Percentiles rank a stretch among this genome's conserved stretches.
These are phyloP conservation scores for Bipolaris oryzae DNA, from an alignment of 2,329 filamentous ascomycete species.

Conservation along the genomic window DNA sequence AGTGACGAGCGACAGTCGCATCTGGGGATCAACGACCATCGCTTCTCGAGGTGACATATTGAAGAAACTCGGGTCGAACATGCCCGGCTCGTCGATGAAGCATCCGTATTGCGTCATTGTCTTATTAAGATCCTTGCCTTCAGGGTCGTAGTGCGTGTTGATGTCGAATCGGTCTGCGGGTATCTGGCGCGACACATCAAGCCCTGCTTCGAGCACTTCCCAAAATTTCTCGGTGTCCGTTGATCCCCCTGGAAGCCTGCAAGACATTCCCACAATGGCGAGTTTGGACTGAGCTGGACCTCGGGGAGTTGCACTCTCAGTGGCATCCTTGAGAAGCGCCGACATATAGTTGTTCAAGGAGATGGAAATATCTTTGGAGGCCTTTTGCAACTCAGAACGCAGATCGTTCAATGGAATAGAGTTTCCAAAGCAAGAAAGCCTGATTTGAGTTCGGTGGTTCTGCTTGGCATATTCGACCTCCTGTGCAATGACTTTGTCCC, in stretches of 20 bases:
- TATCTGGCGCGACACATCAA: constrained; percentile 37
- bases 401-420: constrained; percentile 31
- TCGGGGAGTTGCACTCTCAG: background rate
- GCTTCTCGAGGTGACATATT: constrained; percentile 41
- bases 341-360: constrained; percentile 7
- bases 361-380: background rate
- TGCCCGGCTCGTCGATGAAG: constrained; percentile 33
- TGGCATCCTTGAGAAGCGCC: background rate
- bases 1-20: constrained; percentile 28
- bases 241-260: constrained; percentile 40
- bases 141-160: constrained; percentile 27
- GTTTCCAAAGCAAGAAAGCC: constrained; percentile 23
- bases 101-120: constrained; percentile 28
- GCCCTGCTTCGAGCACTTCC: constrained; percentile 39
- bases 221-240: constrained; percentile 43
- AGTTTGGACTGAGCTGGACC: constrained; percentile 17
- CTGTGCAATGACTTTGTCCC: constrained; percentile 23
- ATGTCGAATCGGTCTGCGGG: constrained; percentile 37
- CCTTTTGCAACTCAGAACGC: constrained; percentile 1
- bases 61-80: constrained; percentile 39
- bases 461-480: constrained; percentile 15
- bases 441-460: background rate
- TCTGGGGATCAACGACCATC: constrained; percentile 28
- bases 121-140: constrained; percentile 25
- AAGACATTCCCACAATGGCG: constrained; percentile 49